These are phyloP conservation scores for Paxillus ammoniavirescens DNA, from an alignment of 768 basidiomycete species.

Conservation along the genomic window DNA sequence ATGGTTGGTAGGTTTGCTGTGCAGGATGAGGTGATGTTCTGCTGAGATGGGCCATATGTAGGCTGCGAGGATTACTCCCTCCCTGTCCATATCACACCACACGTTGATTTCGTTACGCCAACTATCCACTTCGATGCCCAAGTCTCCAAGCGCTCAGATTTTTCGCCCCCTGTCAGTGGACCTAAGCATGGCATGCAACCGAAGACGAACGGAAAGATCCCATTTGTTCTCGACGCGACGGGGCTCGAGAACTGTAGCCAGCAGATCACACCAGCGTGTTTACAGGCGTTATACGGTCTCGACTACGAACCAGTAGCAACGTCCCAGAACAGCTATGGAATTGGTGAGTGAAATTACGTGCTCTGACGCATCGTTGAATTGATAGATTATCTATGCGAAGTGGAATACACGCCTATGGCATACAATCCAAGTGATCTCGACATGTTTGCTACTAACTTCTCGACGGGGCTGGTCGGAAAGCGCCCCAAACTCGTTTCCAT, in stretches of 20 bases:
- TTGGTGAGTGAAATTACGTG: conserved; percentile 25
- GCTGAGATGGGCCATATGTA: conserved; percentile 6
- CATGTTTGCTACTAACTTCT: conserved; percentile 41
- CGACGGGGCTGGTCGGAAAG: conserved; percentile 36
- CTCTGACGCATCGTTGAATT: background rate
- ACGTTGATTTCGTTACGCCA: conserved; percentile 40
- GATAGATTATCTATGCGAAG: conserved; percentile 19
- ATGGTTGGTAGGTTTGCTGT: conserved; percentile 34
- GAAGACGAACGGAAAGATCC: conserved; percentile 12
- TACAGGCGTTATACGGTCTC: conserved; percentile 39
- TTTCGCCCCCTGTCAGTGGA: background rate
- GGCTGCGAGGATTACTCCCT: conserved; percentile 36
- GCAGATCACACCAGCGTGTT: conserved; percentile 37
- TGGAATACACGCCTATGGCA: conserved; percentile 43
- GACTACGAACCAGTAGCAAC: conserved; percentile 30
- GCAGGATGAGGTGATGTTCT: background rate
- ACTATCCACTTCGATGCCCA: conserved; percentile 36
- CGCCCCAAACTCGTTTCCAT: conserved; percentile 34
- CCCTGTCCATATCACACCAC: conserved; percentile 34
- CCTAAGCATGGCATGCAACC: conserved; percentile 2
- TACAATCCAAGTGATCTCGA: conserved; percentile 44
- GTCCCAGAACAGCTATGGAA: conserved; percentile 36
- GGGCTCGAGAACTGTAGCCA: conserved; percentile 31
- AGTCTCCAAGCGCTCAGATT: conserved; percentile 25
- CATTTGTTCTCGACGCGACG: conserved; percentile 2